Conservation (phyloP, 352 stramenopile species). For the Pythium coloratum region DNA sequence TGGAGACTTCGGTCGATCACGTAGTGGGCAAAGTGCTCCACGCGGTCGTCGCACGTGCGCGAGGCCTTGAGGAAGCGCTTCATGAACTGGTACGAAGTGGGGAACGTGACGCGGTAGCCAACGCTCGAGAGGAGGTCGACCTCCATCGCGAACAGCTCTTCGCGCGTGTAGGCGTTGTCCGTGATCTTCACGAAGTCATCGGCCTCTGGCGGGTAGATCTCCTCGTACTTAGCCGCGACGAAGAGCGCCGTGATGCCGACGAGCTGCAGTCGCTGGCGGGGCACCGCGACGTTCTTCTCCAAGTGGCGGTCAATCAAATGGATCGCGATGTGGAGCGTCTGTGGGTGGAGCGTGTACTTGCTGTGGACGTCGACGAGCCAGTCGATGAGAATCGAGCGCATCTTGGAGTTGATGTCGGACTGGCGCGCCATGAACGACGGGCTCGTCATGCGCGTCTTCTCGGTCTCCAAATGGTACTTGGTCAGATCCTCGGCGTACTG, state of each 20-base stretch:
- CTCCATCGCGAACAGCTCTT: slow-evolving; percentile 85
- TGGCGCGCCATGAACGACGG: slow-evolving; percentile 87
- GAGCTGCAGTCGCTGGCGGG: slow-evolving; percentile 92
- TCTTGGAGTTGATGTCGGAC: slow-evolving; percentile 98
- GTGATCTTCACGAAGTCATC: slow-evolving; percentile 97
- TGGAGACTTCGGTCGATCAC: slow-evolving; percentile 98
- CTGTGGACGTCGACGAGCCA: slow-evolving; percentile 96
- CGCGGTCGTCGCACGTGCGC: slow-evolving; percentile 63
- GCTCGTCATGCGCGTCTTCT: slow-evolving; percentile 67
- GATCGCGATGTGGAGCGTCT: slow-evolving; percentile 86
- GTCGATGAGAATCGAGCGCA: slow-evolving; percentile 99
- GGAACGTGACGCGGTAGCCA: slow-evolving; percentile 79
- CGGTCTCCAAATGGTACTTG: slow-evolving; percentile 69
- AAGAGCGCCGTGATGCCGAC: slow-evolving; percentile 96
- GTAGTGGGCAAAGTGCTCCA: slow-evolving; percentile 95
- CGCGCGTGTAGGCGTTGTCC: slow-evolving; percentile 92
- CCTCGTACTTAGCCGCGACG: slow-evolving; percentile 97
- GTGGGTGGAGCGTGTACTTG: slow-evolving; percentile 78
- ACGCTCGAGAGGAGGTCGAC: slow-evolving; percentile 69
- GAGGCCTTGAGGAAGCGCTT: slow-evolving; percentile 87
- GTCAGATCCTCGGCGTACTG: slow-evolving; percentile 86
- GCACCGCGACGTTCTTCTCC: slow-evolving; percentile 65
- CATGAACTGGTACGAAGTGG: slow-evolving; percentile 85
- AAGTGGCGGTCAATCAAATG: slow-evolving; percentile 83
- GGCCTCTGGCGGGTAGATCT: slow-evolving; percentile 95